Conservation (phyloP, 2,329 filamentous ascomycete genomes). For the Furcasterigmium furcatum region DNA sequence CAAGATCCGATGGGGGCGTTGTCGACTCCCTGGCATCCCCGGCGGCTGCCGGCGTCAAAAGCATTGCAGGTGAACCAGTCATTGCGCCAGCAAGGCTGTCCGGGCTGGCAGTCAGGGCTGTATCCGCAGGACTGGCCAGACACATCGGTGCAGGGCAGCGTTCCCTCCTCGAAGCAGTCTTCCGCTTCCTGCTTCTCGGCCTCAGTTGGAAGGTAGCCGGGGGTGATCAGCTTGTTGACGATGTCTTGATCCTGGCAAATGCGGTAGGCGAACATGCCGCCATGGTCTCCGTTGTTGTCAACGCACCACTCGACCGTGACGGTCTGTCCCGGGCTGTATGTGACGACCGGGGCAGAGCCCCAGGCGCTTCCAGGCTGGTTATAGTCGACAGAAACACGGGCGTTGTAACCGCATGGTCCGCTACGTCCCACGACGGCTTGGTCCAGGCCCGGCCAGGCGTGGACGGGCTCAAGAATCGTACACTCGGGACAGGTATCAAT, state of each 20-base stretch:
- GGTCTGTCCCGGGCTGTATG: slow-evolving; percentile 40
- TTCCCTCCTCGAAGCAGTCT: slow-evolving; percentile 45
- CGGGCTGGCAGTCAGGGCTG: slow-evolving; percentile 41
- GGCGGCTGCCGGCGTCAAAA: slow-evolving; percentile 31
- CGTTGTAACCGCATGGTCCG: slow-evolving; percentile 52
- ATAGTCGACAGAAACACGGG: slow-evolving; percentile 49
- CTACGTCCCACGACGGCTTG: slow-evolving; percentile 40
- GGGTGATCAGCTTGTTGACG: slow-evolving; percentile 45
- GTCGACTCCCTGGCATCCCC: slow-evolving; percentile 44
- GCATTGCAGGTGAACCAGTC: slow-evolving; percentile 54
- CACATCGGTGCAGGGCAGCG: slow-evolving; percentile 46
- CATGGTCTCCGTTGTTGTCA: slow-evolving; percentile 54
- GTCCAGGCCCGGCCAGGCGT: slow-evolving; percentile 44
- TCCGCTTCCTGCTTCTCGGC: slow-evolving; percentile 51
- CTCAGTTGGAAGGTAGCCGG: slow-evolving; percentile 42
- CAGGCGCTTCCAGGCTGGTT: slow-evolving; percentile 41
- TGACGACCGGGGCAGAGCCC: slow-evolving; percentile 38
- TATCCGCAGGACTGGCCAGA: slow-evolving; percentile 44
- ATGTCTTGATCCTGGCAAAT: slow-evolving; percentile 49
- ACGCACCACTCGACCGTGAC: slow-evolving; percentile 53
- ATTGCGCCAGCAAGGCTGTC: slow-evolving; percentile 42
- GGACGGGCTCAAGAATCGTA: slow-evolving; percentile 50
- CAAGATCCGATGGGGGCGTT: slow-evolving; percentile 38
- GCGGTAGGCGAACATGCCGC: slow-evolving; percentile 54
- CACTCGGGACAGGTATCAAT: slow-evolving; percentile 51